Conservation (phyloP, 805 yeast species). For the Metschnikowia bowlesiae region DNA sequence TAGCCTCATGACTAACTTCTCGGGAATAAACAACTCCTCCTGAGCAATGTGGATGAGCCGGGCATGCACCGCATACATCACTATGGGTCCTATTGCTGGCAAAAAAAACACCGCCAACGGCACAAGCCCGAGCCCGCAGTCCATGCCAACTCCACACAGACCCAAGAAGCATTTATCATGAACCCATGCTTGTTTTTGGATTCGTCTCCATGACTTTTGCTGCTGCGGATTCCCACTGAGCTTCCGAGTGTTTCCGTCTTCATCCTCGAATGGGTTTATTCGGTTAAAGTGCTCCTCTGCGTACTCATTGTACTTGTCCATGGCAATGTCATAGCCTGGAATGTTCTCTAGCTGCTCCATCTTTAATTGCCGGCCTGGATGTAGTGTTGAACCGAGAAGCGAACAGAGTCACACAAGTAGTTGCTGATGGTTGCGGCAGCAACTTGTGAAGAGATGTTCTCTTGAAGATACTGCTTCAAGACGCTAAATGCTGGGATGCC, state of each 20-base stretch:
- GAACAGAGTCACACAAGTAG: too few relatives aligned
- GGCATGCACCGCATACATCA: constrained; percentile 76
- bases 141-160: constrained; percentile 58
- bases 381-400: too few relatives aligned
- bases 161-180: constrained; percentile 84
- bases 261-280: constrained; percentile 63
- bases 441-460: too few relatives aligned
- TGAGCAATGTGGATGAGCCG: constrained; percentile 61
- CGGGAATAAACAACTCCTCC: constrained; percentile 53
- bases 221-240: constrained; percentile 46
- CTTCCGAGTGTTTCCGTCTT: constrained; percentile 55
- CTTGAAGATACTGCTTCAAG: too few relatives aligned
- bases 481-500: too few relatives aligned
- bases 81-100: constrained; percentile 81
- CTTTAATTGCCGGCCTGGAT: too few relatives aligned
- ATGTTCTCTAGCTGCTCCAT: constrained; percentile 17
- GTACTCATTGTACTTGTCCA: constrained; percentile 59
- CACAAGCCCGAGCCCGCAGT: constrained; percentile 74
- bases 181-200: constrained; percentile 80
- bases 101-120: constrained; percentile 61
- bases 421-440: too few relatives aligned
- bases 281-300: constrained; percentile 64
- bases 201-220: constrained; percentile 60
- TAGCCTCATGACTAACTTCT: constrained; percentile 58
- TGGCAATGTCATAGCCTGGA: constrained; percentile 55